These are phyloP conservation scores for Leishmania braziliensis DNA, from an alignment of 208 protist genomes.

Conservation along the genomic window DNA sequence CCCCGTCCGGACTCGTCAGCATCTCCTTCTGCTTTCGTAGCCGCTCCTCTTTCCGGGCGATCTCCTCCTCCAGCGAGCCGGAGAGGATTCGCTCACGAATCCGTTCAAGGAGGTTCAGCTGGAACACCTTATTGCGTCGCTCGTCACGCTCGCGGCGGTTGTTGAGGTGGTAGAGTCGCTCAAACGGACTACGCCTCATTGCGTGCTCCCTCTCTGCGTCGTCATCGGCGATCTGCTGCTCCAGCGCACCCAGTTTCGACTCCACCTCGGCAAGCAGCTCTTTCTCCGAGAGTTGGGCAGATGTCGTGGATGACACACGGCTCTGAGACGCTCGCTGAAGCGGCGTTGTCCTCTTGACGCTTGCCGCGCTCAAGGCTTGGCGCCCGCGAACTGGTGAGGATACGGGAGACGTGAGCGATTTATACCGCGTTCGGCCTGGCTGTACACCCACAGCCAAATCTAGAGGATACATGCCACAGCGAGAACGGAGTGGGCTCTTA, in stretches of 20 bases:
- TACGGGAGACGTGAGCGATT: not conserved
- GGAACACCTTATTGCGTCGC: conserved; percentile 46
- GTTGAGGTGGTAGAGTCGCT: conserved; percentile 86
- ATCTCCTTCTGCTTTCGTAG: conserved; percentile 41
- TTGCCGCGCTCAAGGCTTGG: not conserved
- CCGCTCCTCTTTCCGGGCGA: conserved; percentile 36
- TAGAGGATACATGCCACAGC: not conserved
- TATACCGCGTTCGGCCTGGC: not conserved
- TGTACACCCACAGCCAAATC: not conserved
- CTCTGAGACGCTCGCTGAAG: conserved; percentile 4
- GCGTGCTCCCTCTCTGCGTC: conserved; percentile 36
- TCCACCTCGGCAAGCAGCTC: conserved; percentile 53
- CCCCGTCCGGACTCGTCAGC: conserved; percentile 36
- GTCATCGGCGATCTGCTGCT: conserved; percentile 38
- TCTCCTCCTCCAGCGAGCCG: conserved; percentile 47
- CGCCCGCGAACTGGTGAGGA: conserved; percentile 3
- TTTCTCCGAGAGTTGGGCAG: conserved; percentile 21
- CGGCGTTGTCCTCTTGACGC: not conserved
- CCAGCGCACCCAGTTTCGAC: conserved; percentile 43
- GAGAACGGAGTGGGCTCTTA: not conserved
- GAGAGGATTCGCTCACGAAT: conserved; percentile 55
- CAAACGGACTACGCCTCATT: conserved; percentile 59
- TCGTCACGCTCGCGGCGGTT: conserved; percentile 78
- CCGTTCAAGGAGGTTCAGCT: conserved; percentile 54
- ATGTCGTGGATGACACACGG: conserved; percentile 8